Evolutionary conservation across 2,329 filamentous ascomycete genomes (phyloP).

Genomic region (Colletotrichum sp.): DNA sequence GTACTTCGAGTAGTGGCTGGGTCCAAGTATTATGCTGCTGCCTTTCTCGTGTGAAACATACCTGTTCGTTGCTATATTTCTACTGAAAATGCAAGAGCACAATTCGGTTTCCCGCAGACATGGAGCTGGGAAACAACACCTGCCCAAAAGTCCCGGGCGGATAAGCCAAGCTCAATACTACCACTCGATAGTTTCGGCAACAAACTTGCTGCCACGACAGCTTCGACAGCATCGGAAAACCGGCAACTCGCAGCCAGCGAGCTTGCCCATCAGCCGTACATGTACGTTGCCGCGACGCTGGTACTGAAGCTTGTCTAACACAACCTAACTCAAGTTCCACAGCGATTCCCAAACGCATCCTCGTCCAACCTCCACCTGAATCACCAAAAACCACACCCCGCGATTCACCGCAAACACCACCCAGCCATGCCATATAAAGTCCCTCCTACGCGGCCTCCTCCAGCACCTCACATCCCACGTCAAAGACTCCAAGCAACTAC

Average conservation of each 20-base stretch:
- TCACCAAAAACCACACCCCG: neutral
- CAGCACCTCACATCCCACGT: fast-evolving
- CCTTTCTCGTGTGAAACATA: too few species aligned
- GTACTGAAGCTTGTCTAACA: neutral
- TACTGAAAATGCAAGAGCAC: too few species aligned
- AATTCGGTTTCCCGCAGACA: fast-evolving
- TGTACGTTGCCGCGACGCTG: neutral
- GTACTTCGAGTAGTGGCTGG: fast-evolving
- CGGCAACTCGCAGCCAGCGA: neutral
- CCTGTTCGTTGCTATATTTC: too few species aligned
- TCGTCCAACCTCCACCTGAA: neutral
- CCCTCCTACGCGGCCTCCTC: neutral
- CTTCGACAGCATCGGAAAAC: neutral
- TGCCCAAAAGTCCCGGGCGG: fast-evolving
- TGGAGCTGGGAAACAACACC: fast-evolving
- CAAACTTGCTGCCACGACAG: neutral
- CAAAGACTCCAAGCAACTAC: neutral
- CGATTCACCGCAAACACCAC: neutral
- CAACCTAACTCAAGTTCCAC: neutral
- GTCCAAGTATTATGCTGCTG: neutral
- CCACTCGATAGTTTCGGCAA: neutral
- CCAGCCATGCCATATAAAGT: neutral
- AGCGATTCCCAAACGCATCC: neutral
- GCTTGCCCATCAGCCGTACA: neutral
- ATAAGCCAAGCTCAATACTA: fast-evolving